Evolutionary conservation across 768 basidiomycete species (phyloP), one percentile per base, ranked within the genome.

Genomic region (Mycena sanguinolenta): DNA sequence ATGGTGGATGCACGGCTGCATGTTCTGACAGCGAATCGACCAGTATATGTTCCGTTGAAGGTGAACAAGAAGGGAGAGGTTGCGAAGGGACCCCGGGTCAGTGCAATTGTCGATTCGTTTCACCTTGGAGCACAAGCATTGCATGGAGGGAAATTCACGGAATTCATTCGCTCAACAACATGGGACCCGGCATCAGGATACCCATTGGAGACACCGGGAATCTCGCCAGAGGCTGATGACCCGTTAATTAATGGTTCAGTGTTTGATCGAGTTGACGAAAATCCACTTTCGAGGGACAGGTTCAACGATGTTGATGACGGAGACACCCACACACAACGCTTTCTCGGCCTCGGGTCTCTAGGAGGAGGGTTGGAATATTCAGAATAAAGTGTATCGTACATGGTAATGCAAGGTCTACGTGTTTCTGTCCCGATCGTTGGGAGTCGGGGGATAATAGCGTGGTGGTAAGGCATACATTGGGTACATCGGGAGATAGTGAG

Each of bases 181-280:
- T 78, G 59, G 42, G 76, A 79, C 62, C 74, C 76, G 16, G 75
- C 67, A 6, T 53, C 54, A 34, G 63, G 63, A 46, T 65, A 65
- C 36, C 63, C 63, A 7, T 38, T 65, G 6, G 54, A 16, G n/a
- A 28, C 38, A 4, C 25, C 38, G 2, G 53, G 46, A 28, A 44
- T 13, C 1, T 10, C 2, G 21, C 28, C 30, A 13, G 4, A 32
- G 2, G 21, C 16, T 10, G 52, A 55, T 12, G 63, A 64, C 17
- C 63, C 53, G 1, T n/a, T 64, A 16, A 2, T 64, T 1, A 64
- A 64, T 44, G 63, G 63, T 13, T 64, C 53, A 9, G 63, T 30
- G 12, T 64, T 64, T 55, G 63, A 64, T 23, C 49, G 50, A 4
- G 38, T 54, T 25, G 50, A 63, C 36, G 25, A 25, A 8, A 64